These are phyloP conservation scores for Byssochlamys sp. DNA, from an alignment of 2,329 filamentous ascomycete genomes.

Conservation along the genomic window DNA sequence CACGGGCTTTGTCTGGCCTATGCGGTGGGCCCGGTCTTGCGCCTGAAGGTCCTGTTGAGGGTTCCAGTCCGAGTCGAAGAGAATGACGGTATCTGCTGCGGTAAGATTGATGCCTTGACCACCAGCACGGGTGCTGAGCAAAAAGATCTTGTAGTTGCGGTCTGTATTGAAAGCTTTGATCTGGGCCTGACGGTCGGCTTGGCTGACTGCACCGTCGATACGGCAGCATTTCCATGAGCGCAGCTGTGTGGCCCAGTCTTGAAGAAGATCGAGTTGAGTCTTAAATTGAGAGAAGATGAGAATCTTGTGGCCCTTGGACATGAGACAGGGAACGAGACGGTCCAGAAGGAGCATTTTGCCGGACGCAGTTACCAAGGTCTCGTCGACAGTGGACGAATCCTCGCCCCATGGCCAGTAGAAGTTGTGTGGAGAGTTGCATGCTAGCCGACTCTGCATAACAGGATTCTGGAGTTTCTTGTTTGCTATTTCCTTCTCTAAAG, in stretches of 20 bases:
- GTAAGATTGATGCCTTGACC: slow-evolving; percentile 93
- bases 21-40: slow-evolving; percentile 87
- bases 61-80: slow-evolving; percentile 89
- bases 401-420: slow-evolving; percentile 86
- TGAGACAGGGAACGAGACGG: slow-evolving; percentile 66
- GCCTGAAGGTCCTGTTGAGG: slow-evolving; percentile 95
- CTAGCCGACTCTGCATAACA: slow-evolving; percentile 79
- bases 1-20: slow-evolving; percentile 84
- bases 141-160: slow-evolving; percentile 61
- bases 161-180: slow-evolving; percentile 65
- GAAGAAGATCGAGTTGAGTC: slow-evolving; percentile 79
- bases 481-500: slow-evolving; percentile 66
- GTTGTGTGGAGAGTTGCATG: slow-evolving; percentile 89
- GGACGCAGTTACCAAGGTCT: slow-evolving; percentile 72
- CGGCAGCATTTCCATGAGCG: slow-evolving; percentile 74
- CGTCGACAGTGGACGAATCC: slow-evolving; percentile 56
- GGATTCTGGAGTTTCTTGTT: slow-evolving; percentile 89
- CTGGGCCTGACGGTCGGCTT: slow-evolving; percentile 59
- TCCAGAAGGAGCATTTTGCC: slow-evolving; percentile 96
- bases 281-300: slow-evolving; percentile 96
- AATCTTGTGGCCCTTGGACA: slow-evolving; percentile 71
- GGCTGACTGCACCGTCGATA: slow-evolving; percentile 79
- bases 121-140: slow-evolving; percentile 81
- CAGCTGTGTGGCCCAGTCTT: slow-evolving; percentile 73
- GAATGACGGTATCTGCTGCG: slow-evolving; percentile 79